A percentile compares a stretch with the other conserved stretches of the same genome.
Evolutionary conservation across 257 asterid genomes (phyloP).

Genomic region (Solanum piurae): DNA sequence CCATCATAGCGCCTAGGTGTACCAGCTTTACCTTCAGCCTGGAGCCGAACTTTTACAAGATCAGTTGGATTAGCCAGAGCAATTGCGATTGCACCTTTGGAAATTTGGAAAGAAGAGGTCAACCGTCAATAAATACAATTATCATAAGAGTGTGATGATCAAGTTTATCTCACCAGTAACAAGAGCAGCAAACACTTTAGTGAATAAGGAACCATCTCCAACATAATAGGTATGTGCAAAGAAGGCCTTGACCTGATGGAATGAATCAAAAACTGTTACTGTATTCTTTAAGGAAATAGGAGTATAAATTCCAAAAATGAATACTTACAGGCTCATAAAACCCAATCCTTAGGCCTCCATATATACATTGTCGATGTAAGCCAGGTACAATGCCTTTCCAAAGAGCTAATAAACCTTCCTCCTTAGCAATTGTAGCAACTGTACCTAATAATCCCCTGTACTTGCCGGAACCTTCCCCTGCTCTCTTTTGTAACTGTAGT

Average conservation of each 20-base stretch:
- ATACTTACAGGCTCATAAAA: constrained; percentile 70
- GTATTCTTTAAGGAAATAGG: neutral
- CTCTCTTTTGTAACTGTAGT: constrained; percentile 83
- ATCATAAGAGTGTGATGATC: neutral
- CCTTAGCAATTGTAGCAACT: constrained; percentile 64
- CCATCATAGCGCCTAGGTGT: constrained; percentile 64
- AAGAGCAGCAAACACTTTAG: constrained; percentile 75
- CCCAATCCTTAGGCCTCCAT: constrained; percentile 87
- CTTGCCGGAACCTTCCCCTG: constrained; percentile 45
- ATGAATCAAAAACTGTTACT: neutral
- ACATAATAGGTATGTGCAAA: constrained; percentile 41
- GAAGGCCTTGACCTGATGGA: constrained; percentile 53
- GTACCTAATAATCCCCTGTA: constrained; percentile 73
- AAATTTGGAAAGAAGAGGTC: constrained; percentile 6
- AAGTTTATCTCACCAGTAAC: constrained; percentile 49
- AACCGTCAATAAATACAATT: neutral
- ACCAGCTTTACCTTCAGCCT: constrained; percentile 85
- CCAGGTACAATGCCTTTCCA: constrained; percentile 94
- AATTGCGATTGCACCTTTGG: constrained; percentile 83
- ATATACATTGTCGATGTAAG: constrained; percentile 76
- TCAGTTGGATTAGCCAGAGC: constrained; percentile 95
- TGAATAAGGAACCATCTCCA: constrained; percentile 57
- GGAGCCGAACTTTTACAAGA: constrained; percentile 94
- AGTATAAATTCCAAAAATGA: neutral
- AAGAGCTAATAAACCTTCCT: constrained; percentile 71